Base-by-base conservation (phyloP, 176 grass and related monocot genomes). In the Phoenix dactylifera region DNA sequence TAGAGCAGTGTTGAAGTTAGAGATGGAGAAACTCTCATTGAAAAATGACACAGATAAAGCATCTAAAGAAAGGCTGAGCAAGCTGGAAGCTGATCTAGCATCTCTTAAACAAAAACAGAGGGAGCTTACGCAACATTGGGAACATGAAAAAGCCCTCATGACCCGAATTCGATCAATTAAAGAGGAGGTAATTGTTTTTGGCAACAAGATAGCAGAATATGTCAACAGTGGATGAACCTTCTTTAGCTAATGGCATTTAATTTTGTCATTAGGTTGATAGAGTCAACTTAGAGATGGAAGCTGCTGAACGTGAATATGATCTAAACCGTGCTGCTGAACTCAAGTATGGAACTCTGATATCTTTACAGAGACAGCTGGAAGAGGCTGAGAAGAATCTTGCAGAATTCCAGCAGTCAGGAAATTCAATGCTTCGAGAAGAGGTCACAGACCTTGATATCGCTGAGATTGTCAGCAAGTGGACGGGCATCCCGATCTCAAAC, bases 271-370 rank as follows among this genome's bases (percentile, higher is more conserved):
- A 96, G 92, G 87, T 70, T 75, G 92, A 96, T 61, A 80, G 92
- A 75, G 92, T 96, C 65, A 96, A 90, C 66, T 78, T 96, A 62
- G 87, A 96, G 79, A 90, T 96, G 61, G 92, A 96, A 80, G 77
- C 86, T 57, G 91, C 91, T 49, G 86, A 90, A 72, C 79, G 91
- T 71, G 91, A 89, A 15, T 87, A 95, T 48, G 75, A 96, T 60
- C 76, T 96, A 79, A 87, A 28, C 68, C 91, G 86, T 58, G 91
- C 91, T 15, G 86, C 91, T 65, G 92, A 96, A 71, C 86, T 96
- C 18, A 96, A 96, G 65, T 96, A 96, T 29, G 72, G 83, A 16
- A 96, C 92, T 23, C 62, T 96, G 52, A 25, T 96, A 24, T 82
- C 83, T 32, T 71, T 96, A 56, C 92, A 85, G 58, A 90, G 71